Percentiles rank a stretch among this genome's conserved stretches.
Conservation (phyloP, 2,329 filamentous ascomycete genomes). For the Fusarium penzigii region DNA sequence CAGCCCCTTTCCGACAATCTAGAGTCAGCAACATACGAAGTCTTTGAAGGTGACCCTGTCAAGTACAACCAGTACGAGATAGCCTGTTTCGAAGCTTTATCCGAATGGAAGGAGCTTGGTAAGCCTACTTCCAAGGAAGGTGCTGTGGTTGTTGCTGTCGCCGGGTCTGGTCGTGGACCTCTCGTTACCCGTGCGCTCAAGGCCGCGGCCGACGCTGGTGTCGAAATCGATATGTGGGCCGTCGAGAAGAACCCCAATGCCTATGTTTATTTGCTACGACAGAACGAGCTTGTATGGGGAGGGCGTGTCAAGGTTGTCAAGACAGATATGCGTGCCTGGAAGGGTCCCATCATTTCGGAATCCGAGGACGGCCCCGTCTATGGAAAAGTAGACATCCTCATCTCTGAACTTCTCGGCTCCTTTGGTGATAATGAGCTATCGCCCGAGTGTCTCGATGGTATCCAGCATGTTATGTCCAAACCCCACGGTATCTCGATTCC, state of each 20-base stretch:
- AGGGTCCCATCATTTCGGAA: slow-evolving; percentile 65
- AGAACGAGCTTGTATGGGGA: slow-evolving; percentile 81
- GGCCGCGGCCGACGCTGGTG: slow-evolving; percentile 74
- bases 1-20: slow-evolving; percentile 96
- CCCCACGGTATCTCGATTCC: slow-evolving; percentile 91
- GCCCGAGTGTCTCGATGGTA: slow-evolving; percentile 93
- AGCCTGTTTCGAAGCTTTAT: slow-evolving; percentile 77
- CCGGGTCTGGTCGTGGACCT: slow-evolving; percentile 89
- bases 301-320: slow-evolving; percentile 84
- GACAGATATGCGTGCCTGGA: slow-evolving; percentile 97
- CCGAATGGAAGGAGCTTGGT: slow-evolving; percentile 71
- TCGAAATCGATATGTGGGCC: slow-evolving; percentile 84
- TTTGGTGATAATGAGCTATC: slow-evolving; percentile 98
- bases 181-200: slow-evolving; percentile 84
- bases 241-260: slow-evolving; percentile 99
- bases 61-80: slow-evolving; percentile 96
- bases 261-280: slow-evolving; percentile 85
- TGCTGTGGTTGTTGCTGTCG: slow-evolving; percentile 83
- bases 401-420: slow-evolving; percentile 91
- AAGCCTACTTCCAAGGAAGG: slow-evolving; percentile 73
- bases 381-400: slow-evolving; percentile 82
- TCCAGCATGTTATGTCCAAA: slow-evolving; percentile 81
- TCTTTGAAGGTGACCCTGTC: slow-evolving; percentile 97
- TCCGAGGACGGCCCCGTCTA: slow-evolving; percentile 48
- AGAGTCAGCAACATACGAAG: slow-evolving; percentile 96